Evolutionary conservation across 148 eudicot species (phyloP).

Genomic region (Suaeda aralocaspica): DNA sequence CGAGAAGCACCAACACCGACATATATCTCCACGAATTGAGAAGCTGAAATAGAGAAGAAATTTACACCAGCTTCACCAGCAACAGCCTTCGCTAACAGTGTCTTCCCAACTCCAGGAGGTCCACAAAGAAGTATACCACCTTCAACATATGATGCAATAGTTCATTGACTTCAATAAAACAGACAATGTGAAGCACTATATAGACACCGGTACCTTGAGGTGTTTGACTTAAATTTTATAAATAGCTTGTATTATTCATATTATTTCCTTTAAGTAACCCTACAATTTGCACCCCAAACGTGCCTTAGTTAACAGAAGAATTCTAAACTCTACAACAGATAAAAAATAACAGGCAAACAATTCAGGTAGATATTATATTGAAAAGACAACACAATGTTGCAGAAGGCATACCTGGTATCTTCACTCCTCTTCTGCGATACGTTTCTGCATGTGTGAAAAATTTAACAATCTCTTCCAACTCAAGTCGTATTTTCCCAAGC

Average conservation of each 20-base stretch:
- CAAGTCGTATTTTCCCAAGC: slow-evolving; percentile 86
- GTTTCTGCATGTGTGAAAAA: slow-evolving; percentile 91
- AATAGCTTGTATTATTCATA: background rate
- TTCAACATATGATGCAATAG: slow-evolving; percentile 24
- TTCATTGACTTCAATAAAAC: background rate
- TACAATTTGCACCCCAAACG: background rate
- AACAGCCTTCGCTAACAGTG: slow-evolving; percentile 91
- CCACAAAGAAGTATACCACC: slow-evolving; percentile 99
- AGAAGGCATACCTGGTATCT: slow-evolving; percentile 67
- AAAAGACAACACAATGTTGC: background rate
- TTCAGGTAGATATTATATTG: slow-evolving; percentile 10
- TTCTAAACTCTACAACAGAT: background rate
- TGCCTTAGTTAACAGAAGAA: background rate
- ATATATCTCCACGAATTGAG: slow-evolving; percentile 97
- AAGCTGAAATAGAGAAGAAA: slow-evolving; percentile 93
- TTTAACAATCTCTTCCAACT: slow-evolving; percentile 95
- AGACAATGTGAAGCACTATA: background rate
- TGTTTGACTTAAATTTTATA: background rate
- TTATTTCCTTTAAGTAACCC: background rate
- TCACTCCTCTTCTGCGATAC: slow-evolving; percentile 90
- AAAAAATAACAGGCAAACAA: background rate
- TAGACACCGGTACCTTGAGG: background rate
- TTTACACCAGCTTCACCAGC: slow-evolving; percentile 99
- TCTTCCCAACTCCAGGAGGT: slow-evolving; percentile 98
- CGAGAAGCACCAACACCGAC: slow-evolving; percentile 99